Evolutionary conservation across 495 filamentous ascomycete species (phyloP), one percentile per base, ranked within the genome.

Genomic region (Aspergillus hancockii): DNA sequence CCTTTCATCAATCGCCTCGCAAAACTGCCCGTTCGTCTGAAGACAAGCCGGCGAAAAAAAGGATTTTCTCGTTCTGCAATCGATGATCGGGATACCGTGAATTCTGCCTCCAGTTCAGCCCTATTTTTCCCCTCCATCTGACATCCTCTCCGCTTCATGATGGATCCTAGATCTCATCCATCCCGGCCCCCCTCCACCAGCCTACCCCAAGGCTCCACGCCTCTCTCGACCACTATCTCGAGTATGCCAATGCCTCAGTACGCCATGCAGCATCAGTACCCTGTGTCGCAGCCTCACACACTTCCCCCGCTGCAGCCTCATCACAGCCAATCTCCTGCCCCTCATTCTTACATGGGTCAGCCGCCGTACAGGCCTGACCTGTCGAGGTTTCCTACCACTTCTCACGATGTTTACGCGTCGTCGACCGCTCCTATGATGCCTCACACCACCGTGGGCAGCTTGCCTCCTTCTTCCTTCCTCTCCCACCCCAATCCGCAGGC

Each of bases 241-340:
- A 79, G 70, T 54, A 79, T 79, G 77, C 74, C 71, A 22, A 78
- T 79, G 75, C 77, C 77, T 55, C 77, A 79, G 61, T 79, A 79
- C 71, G 63, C 69, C 62, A 79, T 79, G 75, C 83, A 85, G 68
- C 78, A 80, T 58, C 84, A 86, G 71, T 80, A 86, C 67, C 72
- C 76, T 54, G 77, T 80, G 36, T 76, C 79, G 41, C 82, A 85
- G 69, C 76, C 84, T 63, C 86, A 90, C 69, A 89, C 86, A n/a
- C 78, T 90, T 66, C 87, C 87, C 45, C 87, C 87, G 36, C 76
- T 90, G 54, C 86, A 90, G 72, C 81, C 84, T 57, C 85, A 83
- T 71, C 79, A 83, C 61, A 68, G 67, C 56, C 75, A 77, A 59
- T 78, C 77, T 41, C 77, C 77, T 52, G 72, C 70, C 61, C 73